Percentiles rank a stretch among this genome's conserved stretches.
These are phyloP conservation scores for Trametes coccinea DNA, from an alignment of 768 basidiomycete species.

Conservation along the genomic window DNA sequence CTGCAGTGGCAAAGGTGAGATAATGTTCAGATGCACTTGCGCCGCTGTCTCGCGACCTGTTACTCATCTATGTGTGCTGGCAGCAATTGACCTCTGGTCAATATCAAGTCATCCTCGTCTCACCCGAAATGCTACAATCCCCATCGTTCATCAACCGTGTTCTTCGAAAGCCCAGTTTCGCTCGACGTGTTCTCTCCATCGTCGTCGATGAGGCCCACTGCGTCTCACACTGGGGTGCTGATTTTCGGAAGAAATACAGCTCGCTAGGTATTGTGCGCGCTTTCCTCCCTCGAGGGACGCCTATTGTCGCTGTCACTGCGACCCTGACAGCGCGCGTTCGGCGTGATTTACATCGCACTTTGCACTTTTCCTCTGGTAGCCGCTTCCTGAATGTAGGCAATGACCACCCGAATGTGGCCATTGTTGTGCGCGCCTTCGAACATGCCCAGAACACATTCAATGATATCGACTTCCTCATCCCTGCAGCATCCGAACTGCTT, in stretches of 20 bases:
- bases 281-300: conserved; percentile 26
- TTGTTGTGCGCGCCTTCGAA: conserved; percentile 29
- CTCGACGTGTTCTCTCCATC: conserved; percentile 23
- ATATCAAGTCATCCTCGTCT: conserved; percentile 31
- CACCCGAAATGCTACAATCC: conserved; percentile 34
- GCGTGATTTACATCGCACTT: conserved; percentile 17
- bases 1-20: conserved; percentile 31
- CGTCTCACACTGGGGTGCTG: conserved; percentile 35
- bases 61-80: too few species aligned
- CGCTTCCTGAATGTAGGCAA: conserved; percentile 27
- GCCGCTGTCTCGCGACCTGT: too few species aligned
- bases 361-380: conserved; percentile 13
- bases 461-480: conserved; percentile 33
- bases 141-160: conserved; percentile 27
- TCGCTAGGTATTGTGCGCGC: conserved; percentile 26
- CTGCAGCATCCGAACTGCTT: neutral
- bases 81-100: too few species aligned
- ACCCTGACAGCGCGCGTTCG: conserved; percentile 23
- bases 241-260: conserved; percentile 31
- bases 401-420: conserved; percentile 29
- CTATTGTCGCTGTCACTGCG: conserved; percentile 27
- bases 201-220: conserved; percentile 35
- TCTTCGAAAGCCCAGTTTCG: conserved; percentile 26
- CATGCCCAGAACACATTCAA: conserved; percentile 24
- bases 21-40: too few species aligned